A percentile compares a stretch with the other conserved stretches of the same genome.
phyloP scores from a whole-genome alignment of 2,329 filamentous ascomycete genomes.

The Fusarium proliferatum region DNA sequence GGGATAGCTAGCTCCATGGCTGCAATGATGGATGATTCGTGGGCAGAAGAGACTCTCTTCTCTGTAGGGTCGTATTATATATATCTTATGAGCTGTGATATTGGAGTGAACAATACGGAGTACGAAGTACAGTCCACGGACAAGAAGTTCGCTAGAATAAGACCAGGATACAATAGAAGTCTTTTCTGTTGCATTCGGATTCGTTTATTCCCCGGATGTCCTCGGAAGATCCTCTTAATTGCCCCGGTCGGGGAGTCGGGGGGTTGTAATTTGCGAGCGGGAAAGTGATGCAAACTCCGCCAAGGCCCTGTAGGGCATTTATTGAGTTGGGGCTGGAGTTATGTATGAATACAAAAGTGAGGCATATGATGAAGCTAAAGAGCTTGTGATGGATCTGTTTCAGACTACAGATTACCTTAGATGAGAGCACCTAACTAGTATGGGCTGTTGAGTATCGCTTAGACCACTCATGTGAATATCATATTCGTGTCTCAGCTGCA shows the following conservation, averaged over 20 bases:
- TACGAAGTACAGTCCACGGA: background rate
- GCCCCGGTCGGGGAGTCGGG: background rate
- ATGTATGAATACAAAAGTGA: constrained; percentile 3
- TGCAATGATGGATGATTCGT: background rate
- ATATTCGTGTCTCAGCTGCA: background rate
- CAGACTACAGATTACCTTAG: background rate
- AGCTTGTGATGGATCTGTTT: background rate
- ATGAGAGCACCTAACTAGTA: background rate
- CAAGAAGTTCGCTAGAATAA: background rate
- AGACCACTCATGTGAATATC: background rate
- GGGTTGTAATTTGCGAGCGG: constrained; percentile 13
- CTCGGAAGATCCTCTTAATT: background rate
- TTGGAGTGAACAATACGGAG: background rate
- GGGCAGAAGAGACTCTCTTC: background rate
- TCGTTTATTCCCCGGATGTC: constrained; percentile 16
- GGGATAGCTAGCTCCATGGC: constrained; percentile 7
- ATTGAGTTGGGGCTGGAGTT: background rate
- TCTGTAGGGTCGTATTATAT: background rate
- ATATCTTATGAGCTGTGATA: background rate
- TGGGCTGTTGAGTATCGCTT: too few relatives aligned
- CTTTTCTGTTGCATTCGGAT: constrained; percentile 18
- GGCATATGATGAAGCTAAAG: background rate
- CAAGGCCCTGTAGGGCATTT: constrained; percentile 14
- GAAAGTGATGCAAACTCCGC: constrained; percentile 25
- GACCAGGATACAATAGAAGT: background rate